A percentile compares a stretch with the other conserved stretches of the same genome.
phyloP scores from a whole-genome alignment of 176 grass and related monocot species.

The Oryza rufipogon region DNA sequence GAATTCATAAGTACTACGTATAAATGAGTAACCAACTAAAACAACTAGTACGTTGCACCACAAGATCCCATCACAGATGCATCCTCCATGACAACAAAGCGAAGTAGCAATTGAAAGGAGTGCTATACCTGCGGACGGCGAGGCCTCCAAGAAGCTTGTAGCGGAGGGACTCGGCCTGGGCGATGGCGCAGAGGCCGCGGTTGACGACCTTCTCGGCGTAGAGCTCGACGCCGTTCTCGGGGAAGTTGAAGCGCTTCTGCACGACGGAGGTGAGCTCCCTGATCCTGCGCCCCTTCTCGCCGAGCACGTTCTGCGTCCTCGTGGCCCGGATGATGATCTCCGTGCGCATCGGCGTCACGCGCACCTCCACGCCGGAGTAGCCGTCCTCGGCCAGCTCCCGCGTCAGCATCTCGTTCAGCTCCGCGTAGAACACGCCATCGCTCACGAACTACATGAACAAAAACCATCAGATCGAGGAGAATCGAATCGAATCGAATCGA shows the following conservation, averaged over 20 bases:
- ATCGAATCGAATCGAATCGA: not conserved
- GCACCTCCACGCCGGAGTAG: slow-evolving; percentile 77
- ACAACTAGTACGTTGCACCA: not conserved
- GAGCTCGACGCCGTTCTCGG: slow-evolving; percentile 74
- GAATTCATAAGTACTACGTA: too few relatives aligned
- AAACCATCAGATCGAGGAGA: slow-evolving; percentile 28
- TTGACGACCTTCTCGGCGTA: slow-evolving; percentile 84
- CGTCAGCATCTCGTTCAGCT: slow-evolving; percentile 81
- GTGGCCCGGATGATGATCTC: slow-evolving; percentile 88
- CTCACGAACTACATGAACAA: slow-evolving; percentile 59
- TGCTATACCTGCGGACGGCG: slow-evolving; percentile 71
- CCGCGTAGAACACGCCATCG: slow-evolving; percentile 81
- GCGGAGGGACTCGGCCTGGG: slow-evolving; percentile 77
- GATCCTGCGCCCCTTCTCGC: slow-evolving; percentile 78
- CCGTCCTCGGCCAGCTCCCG: slow-evolving; percentile 80
- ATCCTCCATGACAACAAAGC: not conserved
- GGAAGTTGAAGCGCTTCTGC: slow-evolving; percentile 87
- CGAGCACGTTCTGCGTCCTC: slow-evolving; percentile 83
- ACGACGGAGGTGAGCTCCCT: slow-evolving; percentile 81
- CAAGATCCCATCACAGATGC: not conserved
- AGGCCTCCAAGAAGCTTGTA: slow-evolving; percentile 90
- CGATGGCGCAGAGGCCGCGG: slow-evolving; percentile 80
- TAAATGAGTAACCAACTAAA: not conserved
- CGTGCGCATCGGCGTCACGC: slow-evolving; percentile 80
- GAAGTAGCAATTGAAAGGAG: too few relatives aligned